Conservation (phyloP, 2,329 filamentous ascomycete species). For the Aspergillus ustus region DNA sequence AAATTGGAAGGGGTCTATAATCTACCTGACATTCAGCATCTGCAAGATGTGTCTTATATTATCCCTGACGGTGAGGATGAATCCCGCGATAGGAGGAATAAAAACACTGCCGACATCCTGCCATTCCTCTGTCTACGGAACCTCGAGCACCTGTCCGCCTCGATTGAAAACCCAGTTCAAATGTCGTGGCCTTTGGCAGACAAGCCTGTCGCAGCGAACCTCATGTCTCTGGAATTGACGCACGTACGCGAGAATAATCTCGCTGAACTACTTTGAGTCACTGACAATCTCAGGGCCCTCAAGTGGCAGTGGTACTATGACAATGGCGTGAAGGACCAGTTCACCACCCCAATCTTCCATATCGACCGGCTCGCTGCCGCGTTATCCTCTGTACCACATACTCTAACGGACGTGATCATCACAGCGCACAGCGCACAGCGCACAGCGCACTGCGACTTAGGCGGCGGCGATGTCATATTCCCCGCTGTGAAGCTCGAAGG, state of each 20-base stretch:
- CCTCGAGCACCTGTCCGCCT: slow-evolving; percentile 20
- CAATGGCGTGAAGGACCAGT: slow-evolving; percentile 5
- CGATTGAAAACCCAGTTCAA: slow-evolving; percentile 22
- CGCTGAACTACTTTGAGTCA: background rate
- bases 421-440: slow-evolving; percentile 13
- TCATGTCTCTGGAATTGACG: slow-evolving; percentile 20
- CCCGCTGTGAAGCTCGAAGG: background rate
- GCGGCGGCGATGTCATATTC: background rate
- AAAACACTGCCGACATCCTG: slow-evolving; percentile 23
- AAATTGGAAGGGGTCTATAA: background rate
- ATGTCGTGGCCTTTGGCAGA: slow-evolving; percentile 23
- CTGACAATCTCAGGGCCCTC: slow-evolving; percentile 14
- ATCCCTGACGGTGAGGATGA: background rate
- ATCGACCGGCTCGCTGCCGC: slow-evolving; percentile 23
- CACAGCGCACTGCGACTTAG: slow-evolving; percentile 5
- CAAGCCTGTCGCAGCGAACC: slow-evolving; percentile 5
- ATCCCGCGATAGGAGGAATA: background rate
- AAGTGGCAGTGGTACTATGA: slow-evolving; percentile 23
- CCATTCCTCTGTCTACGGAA: slow-evolving; percentile 27
- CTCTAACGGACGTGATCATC: slow-evolving; percentile 26
- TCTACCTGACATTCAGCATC: background rate
- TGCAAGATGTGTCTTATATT: background rate
- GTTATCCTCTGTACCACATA: slow-evolving; percentile 24
- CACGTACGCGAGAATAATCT: slow-evolving; percentile 19
- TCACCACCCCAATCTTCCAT: slow-evolving; percentile 17